Base-by-base conservation (phyloP, 805 yeast species). In the Sugiyamaella valdiviana region DNA sequence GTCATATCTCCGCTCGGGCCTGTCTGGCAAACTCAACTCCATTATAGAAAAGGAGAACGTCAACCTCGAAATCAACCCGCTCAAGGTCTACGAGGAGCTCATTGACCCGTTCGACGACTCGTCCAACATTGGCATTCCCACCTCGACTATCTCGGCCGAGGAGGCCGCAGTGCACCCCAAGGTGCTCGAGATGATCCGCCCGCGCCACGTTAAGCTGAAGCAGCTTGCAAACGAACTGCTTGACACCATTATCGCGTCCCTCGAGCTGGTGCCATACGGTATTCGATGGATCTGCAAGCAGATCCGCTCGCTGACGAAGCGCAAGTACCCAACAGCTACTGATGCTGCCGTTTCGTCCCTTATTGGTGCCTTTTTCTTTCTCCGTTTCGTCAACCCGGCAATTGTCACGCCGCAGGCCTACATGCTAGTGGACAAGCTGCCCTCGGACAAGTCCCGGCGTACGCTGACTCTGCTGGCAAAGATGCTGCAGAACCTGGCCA, bases 331-430 rank as follows among this genome's bases (percentile, higher is more conserved):
- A 0, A 80, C 77, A 36, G 83, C 83, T 36, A 49, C 63, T 9
- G 59, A 55, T 43, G 48, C 64, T 1, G 63, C 65, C 4, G 62
- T 64, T 26, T 60, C 64, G 36, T 61, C 69, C 1, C 55, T 68
- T 75, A 82, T 88, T 22, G 95, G 96, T 0, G 89, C 95, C 0
- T 91, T 85, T 62, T 71, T 91, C 47, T 90, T 91, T 59, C 70
- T 91, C 56, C 69, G 95, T 49, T 79, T 83, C 53, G 74, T 84
- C 51, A 85, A 95, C 62, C 97, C 98, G 10, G 95, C 95, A 0
- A 81, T 90, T 57, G 90, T 90, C 12, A 80, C 88, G 29, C 97
- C 97, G 0, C 95, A 86, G 49, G 73, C 82, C 5, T 73, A 67
- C 54, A 62, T 60, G 60, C 58, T 71, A 19, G 62, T 69, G 9